These are phyloP conservation scores for Xylaria sp. DNA, from an alignment of 2,329 filamentous ascomycete genomes.

Conservation along the genomic window DNA sequence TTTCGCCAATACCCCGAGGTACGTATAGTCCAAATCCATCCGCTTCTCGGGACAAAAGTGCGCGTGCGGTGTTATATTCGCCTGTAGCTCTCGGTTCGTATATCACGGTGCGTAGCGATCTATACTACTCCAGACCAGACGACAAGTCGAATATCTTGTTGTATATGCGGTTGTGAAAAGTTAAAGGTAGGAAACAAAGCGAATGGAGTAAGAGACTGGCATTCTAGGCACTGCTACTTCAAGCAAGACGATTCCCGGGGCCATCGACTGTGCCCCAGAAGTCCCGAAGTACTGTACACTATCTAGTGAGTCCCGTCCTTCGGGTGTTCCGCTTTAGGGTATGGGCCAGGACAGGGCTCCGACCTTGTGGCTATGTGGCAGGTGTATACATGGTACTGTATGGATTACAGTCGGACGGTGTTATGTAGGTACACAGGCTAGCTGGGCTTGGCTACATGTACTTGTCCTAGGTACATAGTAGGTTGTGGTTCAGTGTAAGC, in stretches of 20 bases:
- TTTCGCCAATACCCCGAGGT: slow-evolving; percentile 36
- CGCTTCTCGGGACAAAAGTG: slow-evolving; percentile 34
- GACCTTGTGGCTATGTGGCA: slow-evolving; percentile 32
- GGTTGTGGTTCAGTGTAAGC: background rate
- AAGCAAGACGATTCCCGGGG: slow-evolving; percentile 31
- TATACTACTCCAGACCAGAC: slow-evolving; percentile 21
- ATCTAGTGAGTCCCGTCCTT: slow-evolving; percentile 31
- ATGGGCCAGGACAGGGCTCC: slow-evolving; percentile 26
- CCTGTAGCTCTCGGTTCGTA: slow-evolving; percentile 4
- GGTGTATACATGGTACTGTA: slow-evolving; percentile 19
- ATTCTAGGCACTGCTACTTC: slow-evolving; percentile 24
- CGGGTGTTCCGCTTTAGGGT: slow-evolving; percentile 38
- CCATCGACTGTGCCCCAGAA: slow-evolving; percentile 35
- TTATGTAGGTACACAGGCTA: background rate
- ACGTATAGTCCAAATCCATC: slow-evolving; percentile 41
- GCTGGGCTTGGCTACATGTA: background rate
- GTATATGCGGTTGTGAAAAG: slow-evolving; percentile 6
- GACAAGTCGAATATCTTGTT: slow-evolving; percentile 17
- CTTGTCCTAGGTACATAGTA: background rate
- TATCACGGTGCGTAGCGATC: slow-evolving; percentile 11
- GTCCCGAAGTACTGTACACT: slow-evolving; percentile 28
- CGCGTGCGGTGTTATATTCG: slow-evolving; percentile 8
- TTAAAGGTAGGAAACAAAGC: slow-evolving; percentile 27
- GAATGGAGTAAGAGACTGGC: slow-evolving; percentile 14
- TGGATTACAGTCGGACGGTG: slow-evolving; percentile 16